These are phyloP conservation scores for Stentor coeruleus DNA, from an alignment of 73 alveolate genomes.

Conservation along the genomic window DNA sequence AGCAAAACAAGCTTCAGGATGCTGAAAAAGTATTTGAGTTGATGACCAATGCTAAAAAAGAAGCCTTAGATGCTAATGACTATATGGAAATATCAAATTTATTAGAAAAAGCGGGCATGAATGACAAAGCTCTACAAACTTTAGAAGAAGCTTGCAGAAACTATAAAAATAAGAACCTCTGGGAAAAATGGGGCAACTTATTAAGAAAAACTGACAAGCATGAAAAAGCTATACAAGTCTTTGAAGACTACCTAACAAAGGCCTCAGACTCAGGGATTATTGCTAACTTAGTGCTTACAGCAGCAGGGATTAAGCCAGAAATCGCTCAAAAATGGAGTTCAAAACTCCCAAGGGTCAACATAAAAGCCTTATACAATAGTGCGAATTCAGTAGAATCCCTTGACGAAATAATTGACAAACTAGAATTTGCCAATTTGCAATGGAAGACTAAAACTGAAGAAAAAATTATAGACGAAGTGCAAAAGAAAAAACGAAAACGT, in stretches of 20 bases:
- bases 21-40: conserved; percentile 1
- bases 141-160: background rate
- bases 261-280: background rate
- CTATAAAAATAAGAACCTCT: background rate
- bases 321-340: background rate
- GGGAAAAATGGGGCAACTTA: background rate
- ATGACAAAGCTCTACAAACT: background rate
- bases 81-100: background rate
- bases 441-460: conserved; percentile 4
- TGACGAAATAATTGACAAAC: background rate
- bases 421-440: conserved; percentile 6
- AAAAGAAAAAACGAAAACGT: background rate
- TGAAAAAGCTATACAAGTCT: background rate
- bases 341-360: background rate
- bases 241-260: background rate
- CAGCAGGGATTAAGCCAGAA: background rate
- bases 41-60: background rate
- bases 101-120: background rate
- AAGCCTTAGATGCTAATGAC: background rate
- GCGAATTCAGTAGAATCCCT: background rate
- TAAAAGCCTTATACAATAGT: background rate
- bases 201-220: background rate
- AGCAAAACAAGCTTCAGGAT: background rate
- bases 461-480: background rate
- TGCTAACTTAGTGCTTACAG: background rate